phyloP scores from a whole-genome alignment of 1,139 yeast genomes.

The Schizosaccharomyces versatilis region DNA sequence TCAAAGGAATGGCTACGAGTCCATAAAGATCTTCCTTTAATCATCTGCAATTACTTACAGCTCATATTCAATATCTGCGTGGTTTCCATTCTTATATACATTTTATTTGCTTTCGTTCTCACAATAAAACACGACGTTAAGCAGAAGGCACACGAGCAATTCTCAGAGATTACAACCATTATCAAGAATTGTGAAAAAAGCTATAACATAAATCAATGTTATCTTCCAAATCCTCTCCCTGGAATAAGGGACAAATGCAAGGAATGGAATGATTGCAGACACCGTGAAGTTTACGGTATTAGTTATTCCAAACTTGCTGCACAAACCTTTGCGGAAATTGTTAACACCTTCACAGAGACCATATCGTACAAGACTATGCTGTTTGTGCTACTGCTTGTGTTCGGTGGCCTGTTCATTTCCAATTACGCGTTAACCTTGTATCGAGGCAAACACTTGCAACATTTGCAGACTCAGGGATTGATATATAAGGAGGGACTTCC shows the following conservation, averaged over 20 bases:
- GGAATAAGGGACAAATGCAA: conserved; percentile 54
- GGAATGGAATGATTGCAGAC: conserved; percentile 68
- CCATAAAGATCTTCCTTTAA: conserved; percentile 40
- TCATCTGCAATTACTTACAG: conserved; percentile 51
- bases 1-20: not conserved
- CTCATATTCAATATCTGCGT: conserved; percentile 41
- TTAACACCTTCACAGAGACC: conserved; percentile 55
- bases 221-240: conserved; percentile 32
- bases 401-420: conserved; percentile 15
- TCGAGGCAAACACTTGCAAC: conserved; percentile 6
- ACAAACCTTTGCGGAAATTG: conserved; percentile 58
- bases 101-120: conserved; percentile 32
- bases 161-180: conserved; percentile 10
- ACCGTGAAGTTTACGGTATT: conserved; percentile 57
- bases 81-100: conserved; percentile 31
- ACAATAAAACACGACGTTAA: conserved; percentile 53
- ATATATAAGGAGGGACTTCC: too few relatives aligned
- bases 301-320: conserved; percentile 62
- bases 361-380: conserved; percentile 51
- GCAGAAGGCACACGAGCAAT: conserved; percentile 33
- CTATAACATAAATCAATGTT: conserved; percentile 28
- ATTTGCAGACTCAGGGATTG: not conserved
- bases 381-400: conserved; percentile 13
- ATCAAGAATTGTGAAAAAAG: not conserved
- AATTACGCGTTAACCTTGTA: conserved; percentile 12